phyloP scores from a whole-genome alignment of 192 early-diverging fungal species.

The Thoreauomyces humboldtii region DNA sequence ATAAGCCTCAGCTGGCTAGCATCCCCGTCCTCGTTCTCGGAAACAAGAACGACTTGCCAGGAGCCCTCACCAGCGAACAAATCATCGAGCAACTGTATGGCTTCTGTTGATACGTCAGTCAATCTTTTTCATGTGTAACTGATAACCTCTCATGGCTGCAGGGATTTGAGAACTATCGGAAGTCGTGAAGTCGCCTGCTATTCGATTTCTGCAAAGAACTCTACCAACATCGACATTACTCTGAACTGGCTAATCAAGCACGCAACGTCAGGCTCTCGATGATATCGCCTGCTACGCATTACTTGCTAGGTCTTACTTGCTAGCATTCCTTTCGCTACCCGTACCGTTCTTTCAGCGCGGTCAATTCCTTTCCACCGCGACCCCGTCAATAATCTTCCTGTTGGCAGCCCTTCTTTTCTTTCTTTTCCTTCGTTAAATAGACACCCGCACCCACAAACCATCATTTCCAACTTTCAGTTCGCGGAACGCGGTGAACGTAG shows the following conservation, averaged over 20 bases:
- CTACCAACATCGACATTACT: slow-evolving; percentile 95
- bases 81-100: slow-evolving; percentile 87
- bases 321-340: not conserved
- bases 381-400: no score
- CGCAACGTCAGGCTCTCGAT: slow-evolving; percentile 29
- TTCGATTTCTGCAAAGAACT: slow-evolving; percentile 97
- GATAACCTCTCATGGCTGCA: slow-evolving; percentile 34
- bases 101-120: not conserved
- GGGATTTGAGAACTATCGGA: slow-evolving; percentile 82
- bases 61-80: slow-evolving; percentile 82
- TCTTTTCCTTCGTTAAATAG: no score
- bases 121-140: no score
- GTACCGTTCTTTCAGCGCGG: no score
- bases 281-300: not conserved
- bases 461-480: no score
- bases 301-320: not conserved
- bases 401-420: no score
- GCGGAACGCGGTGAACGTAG: no score
- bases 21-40: slow-evolving; percentile 98
- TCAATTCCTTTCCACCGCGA: no score
- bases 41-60: slow-evolving; percentile 96
- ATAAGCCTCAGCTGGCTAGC: slow-evolving; percentile 87
- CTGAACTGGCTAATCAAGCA: slow-evolving; percentile 95
- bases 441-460: no score
- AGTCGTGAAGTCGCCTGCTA: slow-evolving; percentile 97